Evolutionary conservation across 2,329 filamentous ascomycete genomes (phyloP).

Genomic region (Colletotrichum australisinense): DNA sequence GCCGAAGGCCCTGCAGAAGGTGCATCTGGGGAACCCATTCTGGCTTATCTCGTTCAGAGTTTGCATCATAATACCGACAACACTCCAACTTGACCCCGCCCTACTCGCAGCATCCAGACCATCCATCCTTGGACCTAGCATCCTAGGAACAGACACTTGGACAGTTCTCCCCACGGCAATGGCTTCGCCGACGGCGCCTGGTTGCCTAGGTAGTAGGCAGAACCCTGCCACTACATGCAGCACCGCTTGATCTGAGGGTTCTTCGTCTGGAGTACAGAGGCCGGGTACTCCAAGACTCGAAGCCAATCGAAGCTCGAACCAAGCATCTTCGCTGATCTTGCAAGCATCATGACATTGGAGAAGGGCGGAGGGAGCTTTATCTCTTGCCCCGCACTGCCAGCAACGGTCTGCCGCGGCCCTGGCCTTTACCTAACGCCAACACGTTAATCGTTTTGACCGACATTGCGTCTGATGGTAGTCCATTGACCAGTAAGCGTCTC

Average conservation of each 20-base stretch:
- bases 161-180: not conserved
- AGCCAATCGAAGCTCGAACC: conserved; percentile 23
- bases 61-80: conserved; percentile 27
- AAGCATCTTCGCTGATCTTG: conserved; percentile 23
- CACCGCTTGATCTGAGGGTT: not conserved
- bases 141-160: not conserved
- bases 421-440: conserved; percentile 35
- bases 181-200: not conserved
- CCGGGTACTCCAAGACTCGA: not conserved
- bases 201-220: not conserved
- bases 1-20: conserved; percentile 28
- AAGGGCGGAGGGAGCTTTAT: conserved; percentile 26
- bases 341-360: conserved; percentile 25
- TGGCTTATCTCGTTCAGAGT: conserved; percentile 35
- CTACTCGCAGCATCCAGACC: conserved; percentile 1
- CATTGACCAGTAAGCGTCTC: conserved; percentile 27
- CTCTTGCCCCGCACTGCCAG: conserved; percentile 33
- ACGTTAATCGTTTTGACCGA: conserved; percentile 24
- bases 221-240: conserved; percentile 18
- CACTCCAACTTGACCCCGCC: conserved; percentile 19
- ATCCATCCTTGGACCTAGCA: not conserved
- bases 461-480: conserved; percentile 6
- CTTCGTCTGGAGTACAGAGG: conserved; percentile 17
- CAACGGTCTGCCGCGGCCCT: conserved; percentile 19
- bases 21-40: conserved; percentile 32